A percentile compares a stretch with the other conserved stretches of the same genome.
These are phyloP conservation scores for Nicotiana obtusifolia DNA, from an alignment of 257 asterid species.

Conservation along the genomic window DNA sequence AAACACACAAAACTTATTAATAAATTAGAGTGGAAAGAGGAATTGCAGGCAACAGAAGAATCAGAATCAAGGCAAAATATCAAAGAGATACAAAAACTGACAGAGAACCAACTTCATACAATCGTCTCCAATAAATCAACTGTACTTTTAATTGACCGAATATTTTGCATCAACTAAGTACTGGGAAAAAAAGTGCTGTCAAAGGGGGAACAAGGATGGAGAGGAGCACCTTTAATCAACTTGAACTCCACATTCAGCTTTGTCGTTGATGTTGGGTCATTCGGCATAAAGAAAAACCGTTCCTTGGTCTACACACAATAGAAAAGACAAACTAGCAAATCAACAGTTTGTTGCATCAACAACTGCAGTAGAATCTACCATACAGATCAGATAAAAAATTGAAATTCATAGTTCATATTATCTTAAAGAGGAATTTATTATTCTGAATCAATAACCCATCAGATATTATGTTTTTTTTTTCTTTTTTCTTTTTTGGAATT, in stretches of 20 bases:
- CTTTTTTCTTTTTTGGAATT: not conserved
- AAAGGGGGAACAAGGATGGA: not conserved
- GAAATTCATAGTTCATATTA: not conserved
- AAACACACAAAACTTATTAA: too few relatives aligned
- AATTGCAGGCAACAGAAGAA: too few relatives aligned
- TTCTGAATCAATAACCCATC: not conserved
- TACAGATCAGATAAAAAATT: not conserved
- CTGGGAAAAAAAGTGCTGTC: too few relatives aligned
- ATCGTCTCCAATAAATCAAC: too few relatives aligned
- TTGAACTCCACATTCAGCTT: conserved; percentile 83
- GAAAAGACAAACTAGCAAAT: conserved; percentile 5
- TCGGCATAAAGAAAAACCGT: conserved; percentile 54
- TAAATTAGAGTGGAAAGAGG: too few relatives aligned
- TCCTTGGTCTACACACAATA: conserved; percentile 49
- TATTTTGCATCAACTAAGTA: too few relatives aligned
- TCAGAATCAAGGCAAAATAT: too few relatives aligned
- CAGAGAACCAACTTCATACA: too few relatives aligned
- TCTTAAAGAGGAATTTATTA: not conserved
- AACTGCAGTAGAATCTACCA: not conserved
- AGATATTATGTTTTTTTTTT: not conserved
- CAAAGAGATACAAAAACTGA: too few relatives aligned
- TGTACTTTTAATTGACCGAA: too few relatives aligned
- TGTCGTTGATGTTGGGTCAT: conserved; percentile 55
- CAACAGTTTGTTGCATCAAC: not conserved
- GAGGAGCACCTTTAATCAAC: conserved; percentile 56